Conservation (phyloP, 23 red algal species). For the Rhodosorus marinus region DNA sequence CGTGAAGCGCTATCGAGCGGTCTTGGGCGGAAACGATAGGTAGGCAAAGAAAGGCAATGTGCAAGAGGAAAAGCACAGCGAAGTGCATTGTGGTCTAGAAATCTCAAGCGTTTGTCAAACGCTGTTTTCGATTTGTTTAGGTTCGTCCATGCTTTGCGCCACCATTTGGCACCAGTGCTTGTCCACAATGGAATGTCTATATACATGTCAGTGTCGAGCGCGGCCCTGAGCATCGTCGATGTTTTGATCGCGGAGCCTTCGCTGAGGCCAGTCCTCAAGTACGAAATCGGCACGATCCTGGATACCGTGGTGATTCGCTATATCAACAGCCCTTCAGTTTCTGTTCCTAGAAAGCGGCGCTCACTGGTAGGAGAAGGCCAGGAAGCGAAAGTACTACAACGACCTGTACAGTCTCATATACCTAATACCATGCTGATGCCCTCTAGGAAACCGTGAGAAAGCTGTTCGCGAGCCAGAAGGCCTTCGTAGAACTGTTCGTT, state of each 20-base stretch:
- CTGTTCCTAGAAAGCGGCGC: constrained; percentile 20
- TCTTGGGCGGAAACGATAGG: constrained; percentile 25
- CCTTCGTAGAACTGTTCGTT: constrained; percentile 71
- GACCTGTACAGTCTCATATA: too few species aligned
- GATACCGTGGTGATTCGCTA: constrained; percentile 86
- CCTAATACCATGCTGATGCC: too few species aligned
- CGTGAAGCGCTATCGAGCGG: constrained; percentile 25
- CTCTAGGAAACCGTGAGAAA: too few species aligned
- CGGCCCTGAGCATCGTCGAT: constrained; percentile 81
- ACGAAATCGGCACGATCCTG: constrained; percentile 68
- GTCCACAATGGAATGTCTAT: constrained; percentile 59
- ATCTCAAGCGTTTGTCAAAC: too few species aligned
- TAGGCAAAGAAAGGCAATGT: too few species aligned
- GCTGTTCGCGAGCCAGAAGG: constrained; percentile 33
- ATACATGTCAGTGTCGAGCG: constrained; percentile 34
- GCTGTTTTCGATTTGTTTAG: too few species aligned
- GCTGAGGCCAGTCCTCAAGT: constrained; percentile 51
- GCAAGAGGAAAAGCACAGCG: too few species aligned
- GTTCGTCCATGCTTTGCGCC: constrained; percentile 67
- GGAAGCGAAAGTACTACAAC: too few species aligned
- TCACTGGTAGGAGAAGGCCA: too few species aligned
- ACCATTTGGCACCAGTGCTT: constrained; percentile 57
- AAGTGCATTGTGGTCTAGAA: too few species aligned
- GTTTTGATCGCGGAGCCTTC: constrained; percentile 53
- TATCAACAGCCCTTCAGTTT: constrained; percentile 42